These are phyloP conservation scores for Plasmodium vivax DNA, from an alignment of 169 alveolate genomes.

Conservation along the genomic window DNA sequence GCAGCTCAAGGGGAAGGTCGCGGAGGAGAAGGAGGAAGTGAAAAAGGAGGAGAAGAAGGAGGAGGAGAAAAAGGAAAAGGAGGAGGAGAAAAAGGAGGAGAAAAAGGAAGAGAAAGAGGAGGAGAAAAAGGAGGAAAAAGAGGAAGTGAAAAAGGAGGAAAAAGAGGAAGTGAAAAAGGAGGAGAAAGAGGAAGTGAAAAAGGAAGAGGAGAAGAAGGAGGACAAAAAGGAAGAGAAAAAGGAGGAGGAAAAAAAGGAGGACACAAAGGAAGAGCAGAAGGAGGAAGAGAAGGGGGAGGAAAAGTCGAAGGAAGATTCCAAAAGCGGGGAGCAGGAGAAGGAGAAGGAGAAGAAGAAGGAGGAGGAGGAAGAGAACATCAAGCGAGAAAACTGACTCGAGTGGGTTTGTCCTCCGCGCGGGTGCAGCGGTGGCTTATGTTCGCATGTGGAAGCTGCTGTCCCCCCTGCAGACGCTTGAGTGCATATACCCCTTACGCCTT, in stretches of 20 bases:
- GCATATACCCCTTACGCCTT: not conserved
- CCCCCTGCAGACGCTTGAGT: not conserved
- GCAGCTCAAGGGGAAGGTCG: constrained; percentile 17
- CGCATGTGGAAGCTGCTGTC: not conserved
- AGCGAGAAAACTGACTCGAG: not conserved
- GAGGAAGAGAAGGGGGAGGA: constrained; percentile 38
- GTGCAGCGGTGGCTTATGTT: not conserved
- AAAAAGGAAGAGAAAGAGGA: not conserved
- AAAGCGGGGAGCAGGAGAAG: not conserved
- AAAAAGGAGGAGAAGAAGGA: constrained; percentile 27
- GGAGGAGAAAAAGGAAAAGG: constrained; percentile 38
- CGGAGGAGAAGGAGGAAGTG: constrained; percentile 54
- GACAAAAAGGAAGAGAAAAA: constrained; percentile 64
- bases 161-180: constrained; percentile 71
- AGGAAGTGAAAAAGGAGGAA: constrained; percentile 43
- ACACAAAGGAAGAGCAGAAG: not conserved
- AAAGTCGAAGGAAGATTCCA: not conserved
- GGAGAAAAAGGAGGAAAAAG: constrained; percentile 37
- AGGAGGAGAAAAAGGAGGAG: constrained; percentile 38
- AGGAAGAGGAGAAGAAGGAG: constrained; percentile 68
- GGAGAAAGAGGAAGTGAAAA: constrained; percentile 65
- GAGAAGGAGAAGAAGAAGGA: constrained; percentile 3
- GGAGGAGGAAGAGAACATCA: constrained; percentile 18
- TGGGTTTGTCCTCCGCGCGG: not conserved
- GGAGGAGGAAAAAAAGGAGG: not conserved